Evolutionary conservation across 164 flowering plant genomes (phyloP), one percentile per base, ranked within the genome.

Genomic region (Houttuynia cordata): DNA sequence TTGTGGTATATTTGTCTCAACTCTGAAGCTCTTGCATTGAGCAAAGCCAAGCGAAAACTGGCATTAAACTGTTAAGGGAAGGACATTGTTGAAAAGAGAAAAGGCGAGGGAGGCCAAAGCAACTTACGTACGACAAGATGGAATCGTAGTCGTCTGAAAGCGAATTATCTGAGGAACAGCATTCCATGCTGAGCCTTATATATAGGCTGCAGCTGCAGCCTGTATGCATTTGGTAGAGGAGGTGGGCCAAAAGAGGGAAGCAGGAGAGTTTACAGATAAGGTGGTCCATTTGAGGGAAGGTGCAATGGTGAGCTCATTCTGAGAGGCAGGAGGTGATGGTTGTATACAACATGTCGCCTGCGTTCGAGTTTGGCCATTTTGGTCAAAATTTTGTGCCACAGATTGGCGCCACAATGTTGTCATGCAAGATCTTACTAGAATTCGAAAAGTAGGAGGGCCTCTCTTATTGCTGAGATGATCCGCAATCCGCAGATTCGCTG

Each of bases 291-390:
- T 30, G 34, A 8, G 57, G 49, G 49, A 45, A 10, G 49, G 18
- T 54, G 57, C 23, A 23, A 54, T 54, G 57, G 57, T 54, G 37
- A 54, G 15, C 57, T 54, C 57, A 54, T 54, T 54, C 21, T 15
- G 14, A 10, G 57, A 0, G 18, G 12, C 3, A 34, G 30, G 57
- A 15, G 57, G 57, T 13, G 34, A 54, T 30, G 30, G 57, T 10
- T 14, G 30, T 24, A 18, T 14, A 23, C 34, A 54, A 13, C 21
- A 34, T 54, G 57, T 54, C 18, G 34, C 57, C 34, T 9, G 34
- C 34, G 8, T 18, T 24, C 34, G 17, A 21, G 18, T 8, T 4
- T 14, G 30, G 57, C n/a, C 15, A 13, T 30, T 24, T 24, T 20
- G 57, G 37, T 54, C 24, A 4, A 34, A 54, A 24, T 30, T 54